Base-by-base conservation (phyloP, 805 yeast species). In the Blastobotrys parvus region DNA sequence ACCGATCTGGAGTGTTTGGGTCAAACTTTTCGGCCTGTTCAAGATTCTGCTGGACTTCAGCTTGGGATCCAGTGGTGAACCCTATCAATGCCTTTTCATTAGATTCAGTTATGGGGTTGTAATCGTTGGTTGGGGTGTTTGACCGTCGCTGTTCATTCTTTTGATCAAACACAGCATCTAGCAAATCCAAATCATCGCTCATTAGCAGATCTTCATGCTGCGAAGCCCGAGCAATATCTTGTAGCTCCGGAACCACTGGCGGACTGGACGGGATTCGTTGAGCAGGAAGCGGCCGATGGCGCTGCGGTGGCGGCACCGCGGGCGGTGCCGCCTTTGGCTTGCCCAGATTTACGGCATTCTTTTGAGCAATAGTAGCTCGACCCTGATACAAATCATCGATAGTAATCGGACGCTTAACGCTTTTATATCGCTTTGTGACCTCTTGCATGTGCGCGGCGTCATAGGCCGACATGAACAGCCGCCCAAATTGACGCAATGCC, bases 401-500 rank as follows among this genome's bases (percentile, higher is more conserved):
- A n/a, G 21, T 30, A 22, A n/a, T n/a, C 5, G 22, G 30, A 3
- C 30, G 39, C 13, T 8, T 8, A 3, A 19, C 39, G 11, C 22
- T 34, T 18, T n/a, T 45, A 48, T 39, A 46, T 25, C 57, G 42
- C 19, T 48, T 47, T 27, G 45, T 34, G 13, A 61, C 52, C 33
- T 56, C 43, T 23, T 47, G 38, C 2, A 51, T 49, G 43, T 55
- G 65, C 10, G 40, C 41, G 19, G 45, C 44, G 43, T 63, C 64
- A 45, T 65, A 63, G 2, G 67, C 49, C 40, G 71, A 67, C 48
- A 62, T 62, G 0, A 90, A 90, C 45, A 82, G 62, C 0, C 84
- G 79, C 31, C 94, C 95, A 56, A 87, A 85, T 49, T 82, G 79
- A 48, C 94, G 67, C 42, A 89, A 66, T 11, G 90, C 80, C 39